A percentile compares a stretch with the other conserved stretches of the same genome.
These are phyloP conservation scores for Stellera chamaejasme DNA, from an alignment of 345 rosid species.

Conservation along the genomic window DNA sequence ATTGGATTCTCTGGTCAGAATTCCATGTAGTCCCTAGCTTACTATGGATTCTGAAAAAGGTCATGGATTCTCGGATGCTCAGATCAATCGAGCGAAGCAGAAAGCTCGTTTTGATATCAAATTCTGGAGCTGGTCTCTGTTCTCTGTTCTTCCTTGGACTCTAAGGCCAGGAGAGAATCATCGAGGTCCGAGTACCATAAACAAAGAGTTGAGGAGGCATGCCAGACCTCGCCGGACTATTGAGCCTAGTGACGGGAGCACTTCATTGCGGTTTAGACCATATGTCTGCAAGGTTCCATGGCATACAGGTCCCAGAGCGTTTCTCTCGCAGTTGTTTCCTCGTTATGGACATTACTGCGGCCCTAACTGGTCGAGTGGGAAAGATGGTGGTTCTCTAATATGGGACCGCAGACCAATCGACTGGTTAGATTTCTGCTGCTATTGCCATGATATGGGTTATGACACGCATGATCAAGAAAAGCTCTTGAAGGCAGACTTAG, in stretches of 20 bases:
- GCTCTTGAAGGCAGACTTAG: slow-evolving; percentile 77
- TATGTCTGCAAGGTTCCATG: slow-evolving; percentile 93
- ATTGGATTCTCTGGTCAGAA: slow-evolving; percentile 39
- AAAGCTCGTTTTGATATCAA: slow-evolving; percentile 32
- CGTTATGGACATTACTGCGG: slow-evolving; percentile 96
- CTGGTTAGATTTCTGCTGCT: slow-evolving; percentile 96
- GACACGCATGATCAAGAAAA: slow-evolving; percentile 85
- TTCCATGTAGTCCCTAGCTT: slow-evolving; percentile 23
- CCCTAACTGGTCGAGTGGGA: slow-evolving; percentile 98
- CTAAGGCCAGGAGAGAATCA: slow-evolving; percentile 20
- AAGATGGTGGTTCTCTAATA: slow-evolving; percentile 62
- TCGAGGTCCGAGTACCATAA: slow-evolving; percentile 46
- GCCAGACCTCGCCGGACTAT: slow-evolving; percentile 22
- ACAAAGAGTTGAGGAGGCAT: slow-evolving; percentile 48
- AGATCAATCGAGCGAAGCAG: slow-evolving; percentile 27
- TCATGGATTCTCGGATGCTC: slow-evolving; percentile 21
- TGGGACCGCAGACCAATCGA: slow-evolving; percentile 97
- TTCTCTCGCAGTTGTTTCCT: slow-evolving; percentile 88
- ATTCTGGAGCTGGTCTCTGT: slow-evolving; percentile 56
- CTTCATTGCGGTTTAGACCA: slow-evolving; percentile 66
- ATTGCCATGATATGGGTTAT: slow-evolving; percentile 95
- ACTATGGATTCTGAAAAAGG: slow-evolving; percentile 32
- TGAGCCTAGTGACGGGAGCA: slow-evolving; percentile 14
- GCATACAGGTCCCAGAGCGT: slow-evolving; percentile 87
- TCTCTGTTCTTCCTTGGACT: slow-evolving; percentile 52